Conservation (phyloP, 345 rosid genomes). For the Gossypium stocksii region DNA sequence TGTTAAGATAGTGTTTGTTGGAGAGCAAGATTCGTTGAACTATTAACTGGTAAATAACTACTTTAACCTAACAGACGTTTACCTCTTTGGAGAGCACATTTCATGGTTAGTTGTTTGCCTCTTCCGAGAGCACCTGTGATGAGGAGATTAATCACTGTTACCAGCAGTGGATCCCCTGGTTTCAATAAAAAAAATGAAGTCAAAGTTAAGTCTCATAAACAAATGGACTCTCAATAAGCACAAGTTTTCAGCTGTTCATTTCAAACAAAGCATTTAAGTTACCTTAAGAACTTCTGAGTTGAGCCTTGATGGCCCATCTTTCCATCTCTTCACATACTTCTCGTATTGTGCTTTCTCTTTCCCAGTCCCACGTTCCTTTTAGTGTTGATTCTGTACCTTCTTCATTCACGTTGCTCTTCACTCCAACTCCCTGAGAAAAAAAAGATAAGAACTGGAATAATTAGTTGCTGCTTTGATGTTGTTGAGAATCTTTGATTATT, state of each 20-base stretch:
- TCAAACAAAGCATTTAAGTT: not conserved
- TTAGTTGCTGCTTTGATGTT: not conserved
- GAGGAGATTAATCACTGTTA: no score
- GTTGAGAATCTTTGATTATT: no score
- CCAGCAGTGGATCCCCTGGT: no score
- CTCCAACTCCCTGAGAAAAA: constrained; percentile 11
- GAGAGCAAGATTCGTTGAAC: no score
- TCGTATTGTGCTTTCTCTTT: constrained; percentile 27
- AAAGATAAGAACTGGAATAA: not conserved
- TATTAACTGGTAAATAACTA: no score
- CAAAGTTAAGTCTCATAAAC: not conserved
- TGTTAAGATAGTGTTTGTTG: no score
- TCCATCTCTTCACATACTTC: constrained; percentile 27
- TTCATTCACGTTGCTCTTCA: constrained; percentile 9
- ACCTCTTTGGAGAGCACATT: no score
- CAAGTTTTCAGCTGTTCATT: not conserved
- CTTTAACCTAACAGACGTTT: no score
- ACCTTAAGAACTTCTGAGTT: not conserved
- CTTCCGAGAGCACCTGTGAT: no score
- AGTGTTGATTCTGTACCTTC: not conserved
- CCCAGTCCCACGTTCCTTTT: constrained; percentile 25
- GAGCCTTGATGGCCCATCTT: constrained; percentile 18
- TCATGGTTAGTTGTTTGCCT: no score
- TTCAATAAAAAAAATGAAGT: no score
- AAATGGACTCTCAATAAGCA: not conserved